Conservation (phyloP, 2,329 filamentous ascomycete genomes). For the Huntiella moniliformis region DNA sequence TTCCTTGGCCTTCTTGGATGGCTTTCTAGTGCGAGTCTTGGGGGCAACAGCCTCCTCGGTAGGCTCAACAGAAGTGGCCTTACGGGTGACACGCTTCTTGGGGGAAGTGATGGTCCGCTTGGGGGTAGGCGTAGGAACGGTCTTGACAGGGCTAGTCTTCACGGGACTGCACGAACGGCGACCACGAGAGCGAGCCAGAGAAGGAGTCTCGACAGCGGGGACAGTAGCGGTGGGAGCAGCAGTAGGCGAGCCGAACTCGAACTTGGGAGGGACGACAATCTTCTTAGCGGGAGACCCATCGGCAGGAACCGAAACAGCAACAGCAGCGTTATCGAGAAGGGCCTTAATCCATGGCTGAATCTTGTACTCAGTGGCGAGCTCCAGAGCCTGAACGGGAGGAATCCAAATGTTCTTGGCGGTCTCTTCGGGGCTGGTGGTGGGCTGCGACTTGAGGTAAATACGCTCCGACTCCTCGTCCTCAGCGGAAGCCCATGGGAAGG, state of each 20-base stretch:
- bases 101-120: slow-evolving; percentile 23
- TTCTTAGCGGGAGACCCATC: slow-evolving; percentile 52
- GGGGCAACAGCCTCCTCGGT: slow-evolving; percentile 5
- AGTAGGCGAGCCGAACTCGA: slow-evolving; percentile 27
- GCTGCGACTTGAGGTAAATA: slow-evolving; percentile 65
- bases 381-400: slow-evolving; percentile 59
- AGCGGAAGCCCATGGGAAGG: slow-evolving; percentile 58
- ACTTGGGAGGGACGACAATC: slow-evolving; percentile 68
- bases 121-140: slow-evolving; percentile 30
- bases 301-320: slow-evolving; percentile 34
- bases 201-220: slow-evolving; percentile 23
- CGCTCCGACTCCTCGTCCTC: slow-evolving; percentile 60
- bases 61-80: slow-evolving; percentile 10
- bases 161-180: slow-evolving; percentile 39
- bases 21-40: slow-evolving; percentile 9
- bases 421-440: slow-evolving; percentile 72
- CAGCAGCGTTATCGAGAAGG: slow-evolving; percentile 75
- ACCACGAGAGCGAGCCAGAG: slow-evolving; percentile 26
- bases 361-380: slow-evolving; percentile 69
- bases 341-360: slow-evolving; percentile 78
- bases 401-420: slow-evolving; percentile 97
- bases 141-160: slow-evolving; percentile 15
- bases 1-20: slow-evolving; percentile 18
- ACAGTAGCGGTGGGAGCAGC: slow-evolving; percentile 26
- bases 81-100: slow-evolving; percentile 8